A percentile compares a stretch with the other conserved stretches of the same genome.
Conservation (phyloP, 495 filamentous ascomycete genomes). For the Parmelia sp. region DNA sequence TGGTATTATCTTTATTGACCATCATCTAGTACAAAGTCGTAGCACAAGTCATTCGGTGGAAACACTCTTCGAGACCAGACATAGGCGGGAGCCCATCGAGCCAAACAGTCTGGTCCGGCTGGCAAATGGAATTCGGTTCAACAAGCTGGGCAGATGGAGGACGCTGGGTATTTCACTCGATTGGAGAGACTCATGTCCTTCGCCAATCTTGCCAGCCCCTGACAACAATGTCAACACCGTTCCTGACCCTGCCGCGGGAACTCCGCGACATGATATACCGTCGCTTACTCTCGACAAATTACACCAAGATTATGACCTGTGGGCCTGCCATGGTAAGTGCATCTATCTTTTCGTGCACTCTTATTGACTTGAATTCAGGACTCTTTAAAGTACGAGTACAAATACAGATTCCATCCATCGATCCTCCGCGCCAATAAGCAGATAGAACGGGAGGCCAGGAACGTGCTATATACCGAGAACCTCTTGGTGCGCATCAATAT, state of each 20-base stretch:
- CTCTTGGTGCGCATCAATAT: neutral
- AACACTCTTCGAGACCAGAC: too few species aligned
- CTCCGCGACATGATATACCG: neutral
- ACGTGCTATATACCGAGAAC: neutral
- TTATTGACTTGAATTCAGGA: neutral
- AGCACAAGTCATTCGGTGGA: too few species aligned
- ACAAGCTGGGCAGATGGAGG: too few species aligned
- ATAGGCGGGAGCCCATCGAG: too few species aligned
- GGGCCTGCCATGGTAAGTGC: too few species aligned
- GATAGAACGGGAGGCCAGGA: neutral
- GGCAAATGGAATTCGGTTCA: too few species aligned
- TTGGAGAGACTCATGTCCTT: too few species aligned
- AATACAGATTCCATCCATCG: neutral
- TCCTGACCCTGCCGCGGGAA: neutral
- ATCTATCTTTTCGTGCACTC: too few species aligned
- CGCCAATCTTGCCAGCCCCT: neutral
- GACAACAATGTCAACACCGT: neutral
- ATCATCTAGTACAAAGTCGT: too few species aligned
- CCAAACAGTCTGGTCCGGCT: too few species aligned
- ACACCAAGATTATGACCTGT: neutral
- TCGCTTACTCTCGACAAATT: neutral
- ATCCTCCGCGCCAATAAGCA: neutral
- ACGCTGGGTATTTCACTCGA: too few species aligned
- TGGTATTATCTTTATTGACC: too few species aligned
- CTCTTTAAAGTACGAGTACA: neutral